Conservation (phyloP, 257 asterid genomes). For the Gentiana macrophylla region DNA sequence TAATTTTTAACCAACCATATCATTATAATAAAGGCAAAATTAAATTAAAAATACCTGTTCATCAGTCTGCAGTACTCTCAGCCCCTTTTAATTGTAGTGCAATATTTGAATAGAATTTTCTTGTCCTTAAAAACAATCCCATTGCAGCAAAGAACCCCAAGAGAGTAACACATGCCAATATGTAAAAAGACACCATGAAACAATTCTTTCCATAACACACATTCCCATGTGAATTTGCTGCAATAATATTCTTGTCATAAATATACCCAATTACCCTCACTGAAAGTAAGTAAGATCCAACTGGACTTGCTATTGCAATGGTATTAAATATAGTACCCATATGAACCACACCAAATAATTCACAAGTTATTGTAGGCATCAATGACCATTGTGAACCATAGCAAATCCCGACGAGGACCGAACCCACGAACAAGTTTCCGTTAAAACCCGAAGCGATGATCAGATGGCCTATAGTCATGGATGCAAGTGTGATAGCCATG, state of each 20-base stretch:
- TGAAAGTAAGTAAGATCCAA: conserved; percentile 61
- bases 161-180: conserved; percentile 58
- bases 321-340: conserved; percentile 83
- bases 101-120: conserved; percentile 32
- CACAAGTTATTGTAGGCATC: conserved; percentile 82
- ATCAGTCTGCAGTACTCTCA: too few relatives aligned
- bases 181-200: conserved; percentile 53
- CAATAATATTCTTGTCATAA: conserved; percentile 34
- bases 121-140: conserved; percentile 49
- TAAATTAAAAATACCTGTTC: too few relatives aligned
- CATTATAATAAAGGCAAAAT: too few relatives aligned
- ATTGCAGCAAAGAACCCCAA: conserved; percentile 61
- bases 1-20: too few relatives aligned
- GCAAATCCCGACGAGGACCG: conserved; percentile 65
- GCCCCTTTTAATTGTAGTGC: too few relatives aligned
- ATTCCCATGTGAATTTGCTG: conserved; percentile 26
- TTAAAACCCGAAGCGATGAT: conserved; percentile 57
- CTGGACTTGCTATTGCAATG: conserved; percentile 57
- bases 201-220: conserved; percentile 62
- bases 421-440: conserved; percentile 57
- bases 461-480: conserved; percentile 60
- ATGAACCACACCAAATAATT: conserved; percentile 59
- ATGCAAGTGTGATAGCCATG: conserved; percentile 42
- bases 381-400: conserved; percentile 91
- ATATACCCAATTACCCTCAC: conserved; percentile 64